phyloP scores from a whole-genome alignment of 768 basidiomycete genomes.

The Lactifluus subvellereus region DNA sequence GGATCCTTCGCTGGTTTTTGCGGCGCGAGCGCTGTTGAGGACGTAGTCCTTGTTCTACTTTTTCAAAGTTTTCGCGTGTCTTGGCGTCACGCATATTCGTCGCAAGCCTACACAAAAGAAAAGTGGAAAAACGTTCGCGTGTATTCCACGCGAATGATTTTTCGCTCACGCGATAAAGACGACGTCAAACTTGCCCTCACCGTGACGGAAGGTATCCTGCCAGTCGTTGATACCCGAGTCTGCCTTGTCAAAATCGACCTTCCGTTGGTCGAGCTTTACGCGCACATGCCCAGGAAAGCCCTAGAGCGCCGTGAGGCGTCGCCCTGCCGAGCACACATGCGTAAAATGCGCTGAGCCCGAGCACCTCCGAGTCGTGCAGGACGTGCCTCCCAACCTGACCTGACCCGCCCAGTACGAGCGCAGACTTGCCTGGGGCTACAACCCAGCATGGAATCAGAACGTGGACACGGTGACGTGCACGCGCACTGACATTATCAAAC shows the following conservation, averaged over 20 bases:
- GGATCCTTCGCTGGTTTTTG: constrained; percentile 48
- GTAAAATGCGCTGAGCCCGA: constrained; percentile 48
- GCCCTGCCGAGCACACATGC: constrained; percentile 63
- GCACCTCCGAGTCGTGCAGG: constrained; percentile 55
- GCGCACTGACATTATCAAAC: background rate
- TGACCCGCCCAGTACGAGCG: constrained; percentile 70
- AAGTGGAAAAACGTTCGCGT: background rate
- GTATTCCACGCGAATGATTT: background rate
- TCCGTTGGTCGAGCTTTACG: constrained; percentile 62
- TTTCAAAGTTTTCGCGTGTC: constrained; percentile 59
- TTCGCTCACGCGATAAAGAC: constrained; percentile 59
- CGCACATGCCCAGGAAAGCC: constrained; percentile 35
- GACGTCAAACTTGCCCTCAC: constrained; percentile 60
- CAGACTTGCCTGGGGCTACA: constrained; percentile 31
- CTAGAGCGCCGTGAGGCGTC: constrained; percentile 47
- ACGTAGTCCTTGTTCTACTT: constrained; percentile 65
- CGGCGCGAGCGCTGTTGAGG: constrained; percentile 59
- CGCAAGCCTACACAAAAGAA: constrained; percentile 42
- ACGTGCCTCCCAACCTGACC: constrained; percentile 60
- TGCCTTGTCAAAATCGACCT: constrained; percentile 62
- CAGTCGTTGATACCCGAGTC: constrained; percentile 27
- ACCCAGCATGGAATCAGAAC: background rate
- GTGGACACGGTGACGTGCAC: background rate
- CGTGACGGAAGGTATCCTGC: constrained; percentile 42
- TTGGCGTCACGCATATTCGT: constrained; percentile 59